Evolutionary conservation across 306 rosid genomes (phyloP).

Genomic region (Dalbergia cochinchinensis): DNA sequence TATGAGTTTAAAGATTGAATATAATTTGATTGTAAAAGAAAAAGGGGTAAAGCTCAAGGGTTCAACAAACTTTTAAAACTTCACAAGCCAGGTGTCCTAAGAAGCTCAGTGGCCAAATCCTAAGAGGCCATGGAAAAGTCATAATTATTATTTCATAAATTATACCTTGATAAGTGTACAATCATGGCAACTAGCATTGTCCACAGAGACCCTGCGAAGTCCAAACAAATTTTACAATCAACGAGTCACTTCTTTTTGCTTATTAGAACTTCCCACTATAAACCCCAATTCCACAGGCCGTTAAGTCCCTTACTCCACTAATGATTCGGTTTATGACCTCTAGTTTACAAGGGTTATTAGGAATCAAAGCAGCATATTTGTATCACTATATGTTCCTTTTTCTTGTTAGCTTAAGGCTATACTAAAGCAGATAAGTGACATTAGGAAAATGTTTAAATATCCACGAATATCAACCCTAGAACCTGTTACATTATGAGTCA

Average conservation of each 20-base stretch:
- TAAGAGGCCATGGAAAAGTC: slow-evolving; percentile 5
- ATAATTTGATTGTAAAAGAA: not conserved
- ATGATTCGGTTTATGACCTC: slow-evolving; percentile 3
- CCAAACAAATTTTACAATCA: slow-evolving; percentile 39
- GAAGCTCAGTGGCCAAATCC: slow-evolving; percentile 13
- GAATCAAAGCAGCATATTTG: not conserved
- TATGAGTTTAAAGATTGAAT: slow-evolving; percentile 3
- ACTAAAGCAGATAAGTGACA: not conserved
- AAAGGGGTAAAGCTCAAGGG: not conserved
- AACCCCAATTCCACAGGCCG: slow-evolving; percentile 8
- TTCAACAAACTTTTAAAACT: slow-evolving; percentile 8
- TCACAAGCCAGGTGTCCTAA: not conserved
- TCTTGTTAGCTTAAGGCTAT: not conserved
- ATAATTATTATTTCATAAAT: slow-evolving; percentile 13
- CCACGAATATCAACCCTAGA: slow-evolving; percentile 10
- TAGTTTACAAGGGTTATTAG: slow-evolving; percentile 19
- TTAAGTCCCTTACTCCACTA: not conserved
- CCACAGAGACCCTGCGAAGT: slow-evolving; percentile 79
- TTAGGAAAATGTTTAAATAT: slow-evolving; percentile 22
- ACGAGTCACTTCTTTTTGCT: slow-evolving; percentile 16
- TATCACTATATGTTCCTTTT: not conserved
- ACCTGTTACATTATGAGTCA: not conserved
- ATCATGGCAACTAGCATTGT: slow-evolving; percentile 66
- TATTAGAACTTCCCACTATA: not conserved
- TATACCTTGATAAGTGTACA: slow-evolving; percentile 80